Percentiles rank a stretch among this genome's conserved stretches.
phyloP scores from a whole-genome alignment of 371 early-diverging fungal genomes.

The Zancudomyces culisetae region DNA sequence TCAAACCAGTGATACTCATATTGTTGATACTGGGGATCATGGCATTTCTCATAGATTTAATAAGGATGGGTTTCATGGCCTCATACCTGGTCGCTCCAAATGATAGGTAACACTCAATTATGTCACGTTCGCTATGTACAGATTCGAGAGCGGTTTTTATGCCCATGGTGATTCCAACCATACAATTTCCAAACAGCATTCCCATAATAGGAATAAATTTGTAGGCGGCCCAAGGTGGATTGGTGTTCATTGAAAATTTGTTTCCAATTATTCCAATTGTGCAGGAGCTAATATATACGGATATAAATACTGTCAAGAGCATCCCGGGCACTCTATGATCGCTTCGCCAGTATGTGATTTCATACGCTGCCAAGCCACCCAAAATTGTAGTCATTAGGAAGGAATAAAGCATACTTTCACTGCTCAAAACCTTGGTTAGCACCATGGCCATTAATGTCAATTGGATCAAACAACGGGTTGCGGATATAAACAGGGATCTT shows the following conservation, averaged over 20 bases:
- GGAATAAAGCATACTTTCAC: constrained; percentile 27
- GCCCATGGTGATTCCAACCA: constrained; percentile 68
- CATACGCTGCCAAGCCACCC: constrained; percentile 18
- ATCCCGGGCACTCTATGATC: constrained; percentile 21
- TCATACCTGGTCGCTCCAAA: constrained; percentile 79
- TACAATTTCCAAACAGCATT: constrained; percentile 63
- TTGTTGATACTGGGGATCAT: constrained; percentile 65
- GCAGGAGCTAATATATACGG: constrained; percentile 16
- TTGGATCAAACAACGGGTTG: constrained; percentile 21
- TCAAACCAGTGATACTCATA: constrained; percentile 69
- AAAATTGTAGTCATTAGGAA: too few relatives aligned
- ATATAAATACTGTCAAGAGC: too few relatives aligned
- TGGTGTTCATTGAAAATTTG: constrained; percentile 41
- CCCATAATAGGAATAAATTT: constrained; percentile 76
- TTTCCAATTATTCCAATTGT: constrained; percentile 13
- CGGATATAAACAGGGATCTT: constrained; percentile 32
- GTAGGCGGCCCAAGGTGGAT: constrained; percentile 51
- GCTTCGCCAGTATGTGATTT: constrained; percentile 20
- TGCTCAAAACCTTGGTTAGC: constrained; percentile 41
- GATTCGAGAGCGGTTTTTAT: constrained; percentile 40
- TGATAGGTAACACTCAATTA: constrained; percentile 48
- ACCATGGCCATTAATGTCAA: constrained; percentile 29
- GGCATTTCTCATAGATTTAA: constrained; percentile 50
- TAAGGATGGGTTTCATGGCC: constrained; percentile 46
- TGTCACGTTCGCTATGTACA: constrained; percentile 39